Evolutionary conservation across 805 yeast species (phyloP), one percentile per base, ranked within the genome.

Genomic region (Saccharomycopsis synnaedendra): DNA sequence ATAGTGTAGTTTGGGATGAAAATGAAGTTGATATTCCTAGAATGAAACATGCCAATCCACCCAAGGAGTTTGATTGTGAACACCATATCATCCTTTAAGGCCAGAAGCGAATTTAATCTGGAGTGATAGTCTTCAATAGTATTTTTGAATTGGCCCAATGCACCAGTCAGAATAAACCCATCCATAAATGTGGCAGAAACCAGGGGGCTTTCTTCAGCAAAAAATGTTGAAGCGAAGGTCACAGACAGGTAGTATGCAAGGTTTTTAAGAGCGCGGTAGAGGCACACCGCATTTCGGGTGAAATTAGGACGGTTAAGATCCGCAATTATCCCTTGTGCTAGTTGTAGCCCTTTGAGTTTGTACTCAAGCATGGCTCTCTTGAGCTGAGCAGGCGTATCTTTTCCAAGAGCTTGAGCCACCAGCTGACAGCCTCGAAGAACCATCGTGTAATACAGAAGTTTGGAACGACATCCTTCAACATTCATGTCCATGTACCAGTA

Each of bases 241-340:
- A 19, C 19, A 19, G 19, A 19, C 19, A 19, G 19, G 19, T 19
- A 19, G 19, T 19, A 19, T 19, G 19, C 19, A 19, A 19, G 19
- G 19, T 19, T 19, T 19, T 19, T 19, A 19, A 19, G 19, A 19
- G 19, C 19, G 19, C 19, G 19, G 19, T 19, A 19, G 19, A 45
- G n/a, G 34, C 40, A 45, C 6, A 5, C n/a, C 6, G 33, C 6
- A 11, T 47, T 30, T 9, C 40, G 4, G 32, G 33, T 28, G 37
- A 9, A 33, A 9, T 39, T 39, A 6, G 45, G 42, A 3, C 32
- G 19, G 31, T 47, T 47, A 5, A 47, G 30, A 29, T 5, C 28
- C 11, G 43, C 47, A 36, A 47, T 47, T 4, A 43, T 30, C 9
- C 4, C 31, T 34, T 43, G 51, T 9, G 51, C 51, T 3, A 43